Conservation (phyloP, 176 grass and related monocot genomes). For the Eragrostis curvula region DNA sequence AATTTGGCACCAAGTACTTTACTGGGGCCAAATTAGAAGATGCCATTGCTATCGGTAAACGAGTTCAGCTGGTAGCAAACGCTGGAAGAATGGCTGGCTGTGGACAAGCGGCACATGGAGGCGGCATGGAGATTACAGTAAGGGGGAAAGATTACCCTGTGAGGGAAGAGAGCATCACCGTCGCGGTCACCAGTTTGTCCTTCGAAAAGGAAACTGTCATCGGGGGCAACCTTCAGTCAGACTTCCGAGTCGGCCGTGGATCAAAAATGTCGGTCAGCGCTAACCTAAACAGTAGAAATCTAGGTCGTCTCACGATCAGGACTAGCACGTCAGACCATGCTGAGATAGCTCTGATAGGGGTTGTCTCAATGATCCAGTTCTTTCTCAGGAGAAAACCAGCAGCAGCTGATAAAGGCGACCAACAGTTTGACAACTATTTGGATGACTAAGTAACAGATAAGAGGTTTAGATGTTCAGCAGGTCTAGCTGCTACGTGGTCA, state of each 20-base stretch:
- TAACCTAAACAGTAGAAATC: slow-evolving; percentile 80
- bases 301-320: slow-evolving; percentile 70
- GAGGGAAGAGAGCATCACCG: slow-evolving; percentile 65
- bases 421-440: slow-evolving; percentile 29
- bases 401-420: slow-evolving; percentile 33
- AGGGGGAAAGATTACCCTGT: slow-evolving; percentile 84
- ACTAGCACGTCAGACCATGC: slow-evolving; percentile 74
- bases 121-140: slow-evolving; percentile 64
- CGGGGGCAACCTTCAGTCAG: slow-evolving; percentile 66
- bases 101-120: slow-evolving; percentile 77
- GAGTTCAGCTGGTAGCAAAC: slow-evolving; percentile 48
- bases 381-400: slow-evolving; percentile 60
- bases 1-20: slow-evolving; percentile 75
- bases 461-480: slow-evolving; percentile 1
- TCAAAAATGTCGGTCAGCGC: slow-evolving; percentile 66
- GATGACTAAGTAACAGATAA: slow-evolving; percentile 28
- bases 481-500: slow-evolving; percentile 4
- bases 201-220: slow-evolving; percentile 76
- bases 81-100: slow-evolving; percentile 66
- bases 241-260: slow-evolving; percentile 65
- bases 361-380: slow-evolving; percentile 67
- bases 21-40: slow-evolving; percentile 79
- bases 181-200: slow-evolving; percentile 51
- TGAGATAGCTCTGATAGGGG: slow-evolving; percentile 65
- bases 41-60: slow-evolving; percentile 55